Base-by-base conservation (phyloP, 2,329 filamentous ascomycete species). In the Penicillium freii region DNA sequence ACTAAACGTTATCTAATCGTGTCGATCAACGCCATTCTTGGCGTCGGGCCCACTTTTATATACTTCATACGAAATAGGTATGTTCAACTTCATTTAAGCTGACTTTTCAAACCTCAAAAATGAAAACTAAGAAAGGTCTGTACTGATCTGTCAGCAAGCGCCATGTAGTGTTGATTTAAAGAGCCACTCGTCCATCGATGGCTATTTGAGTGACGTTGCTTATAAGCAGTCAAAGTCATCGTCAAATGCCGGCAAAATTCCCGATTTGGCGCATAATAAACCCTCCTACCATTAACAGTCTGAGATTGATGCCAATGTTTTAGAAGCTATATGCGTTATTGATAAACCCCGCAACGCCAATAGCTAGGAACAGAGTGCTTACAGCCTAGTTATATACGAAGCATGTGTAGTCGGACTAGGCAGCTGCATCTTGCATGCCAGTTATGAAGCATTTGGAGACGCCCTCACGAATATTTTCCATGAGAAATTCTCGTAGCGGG, bases 311-410 rank as follows among this genome's bases (percentile, higher is more conserved):
- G 40, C 77, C 83, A 42, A 86, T 83, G 61, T 86, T 85, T 46
- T 77, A 64, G 13, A 80, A 78, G 63, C 78, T 73, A 69, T 85
- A 84, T 66, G 78, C 73, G 21, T 79, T 73, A 44, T 77, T 75
- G 61, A 80, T 73, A 57, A 81, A 70, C 67, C 10, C 67, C 9
- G 82, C 80, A 31, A 81, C 64, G 36, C 82, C 72, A 55, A 85
- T 75, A 31, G 82, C 83, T 9, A 87, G 76, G 64, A 87, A 82
- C 48, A 87, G 80, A 2, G 84, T 86, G 72, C 87, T 87, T 57
- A 85, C 85, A 0, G 85, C 87, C 66, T 87, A 84, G 69, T 87
- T 87, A 31, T 83, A 86, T 15, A 82, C 82, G 69, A 87, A 86
- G 67, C 82, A 85, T 70, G 81, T 80, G 69, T 83, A 87, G 4